These are phyloP conservation scores for Citrullus colocynthis DNA, from an alignment of 306 rosid genomes.

Conservation along the genomic window DNA sequence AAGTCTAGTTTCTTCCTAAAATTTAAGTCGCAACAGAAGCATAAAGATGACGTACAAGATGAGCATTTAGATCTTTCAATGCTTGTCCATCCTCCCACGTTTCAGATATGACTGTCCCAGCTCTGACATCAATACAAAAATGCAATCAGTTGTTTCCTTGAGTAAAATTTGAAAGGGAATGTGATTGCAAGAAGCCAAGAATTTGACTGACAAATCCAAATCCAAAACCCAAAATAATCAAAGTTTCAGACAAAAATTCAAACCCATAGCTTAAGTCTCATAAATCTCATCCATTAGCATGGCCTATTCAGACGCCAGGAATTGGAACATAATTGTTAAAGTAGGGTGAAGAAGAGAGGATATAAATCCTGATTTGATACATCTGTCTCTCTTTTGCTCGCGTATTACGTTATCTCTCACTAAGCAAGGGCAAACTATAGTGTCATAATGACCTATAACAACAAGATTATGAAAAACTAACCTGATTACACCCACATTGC, in stretches of 20 bases:
- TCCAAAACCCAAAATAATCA: not conserved
- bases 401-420: not conserved
- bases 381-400: not conserved
- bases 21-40: not conserved
- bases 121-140: constrained; percentile 41
- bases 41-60: constrained; percentile 64
- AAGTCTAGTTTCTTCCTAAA: not conserved
- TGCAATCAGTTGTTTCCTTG: not conserved
- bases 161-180: not conserved
- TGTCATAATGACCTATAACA: not conserved
- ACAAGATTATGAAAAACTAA: constrained; percentile 13
- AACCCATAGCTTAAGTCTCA: not conserved
- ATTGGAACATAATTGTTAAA: not conserved
- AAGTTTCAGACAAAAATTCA: not conserved
- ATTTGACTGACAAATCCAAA: not conserved
- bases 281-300: not conserved
- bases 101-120: constrained; percentile 96
- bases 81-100: constrained; percentile 99
- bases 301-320: not conserved
- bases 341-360: not conserved
- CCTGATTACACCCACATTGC: constrained; percentile 97
- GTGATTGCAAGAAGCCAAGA: not conserved
- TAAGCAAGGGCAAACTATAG: not conserved
- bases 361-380: not conserved
- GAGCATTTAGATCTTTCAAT: constrained; percentile 74